These are phyloP conservation scores for Solanum dulcamara DNA, from an alignment of 257 asterid species.

Conservation along the genomic window DNA sequence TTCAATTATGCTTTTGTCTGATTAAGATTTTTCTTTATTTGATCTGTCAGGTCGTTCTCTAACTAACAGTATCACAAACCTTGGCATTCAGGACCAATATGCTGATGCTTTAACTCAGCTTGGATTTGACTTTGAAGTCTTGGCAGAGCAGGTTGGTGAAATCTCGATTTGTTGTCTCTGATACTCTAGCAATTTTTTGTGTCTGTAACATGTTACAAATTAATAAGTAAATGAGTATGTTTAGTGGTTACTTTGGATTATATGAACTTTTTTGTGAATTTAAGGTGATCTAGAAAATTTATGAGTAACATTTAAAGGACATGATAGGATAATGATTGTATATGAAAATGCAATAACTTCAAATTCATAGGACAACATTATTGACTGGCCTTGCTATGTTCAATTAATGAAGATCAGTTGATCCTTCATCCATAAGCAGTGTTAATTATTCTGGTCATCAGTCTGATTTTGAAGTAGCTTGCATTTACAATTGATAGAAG, in stretches of 20 bases:
- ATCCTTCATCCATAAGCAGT: neutral
- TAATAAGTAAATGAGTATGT: neutral
- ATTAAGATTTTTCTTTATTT: neutral
- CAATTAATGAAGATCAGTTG: neutral
- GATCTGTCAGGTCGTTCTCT: slow-evolving; percentile 33
- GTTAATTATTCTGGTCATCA: neutral
- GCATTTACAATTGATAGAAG: neutral
- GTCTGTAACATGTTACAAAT: neutral
- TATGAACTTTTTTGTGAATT: neutral
- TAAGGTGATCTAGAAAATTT: neutral
- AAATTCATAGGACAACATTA: neutral
- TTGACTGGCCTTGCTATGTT: neutral
- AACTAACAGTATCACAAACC: slow-evolving; percentile 42
- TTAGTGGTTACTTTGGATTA: neutral
- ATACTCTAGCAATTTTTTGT: neutral
- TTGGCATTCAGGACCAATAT: slow-evolving; percentile 38
- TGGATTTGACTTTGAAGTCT: slow-evolving; percentile 42
- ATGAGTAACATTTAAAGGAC: neutral
- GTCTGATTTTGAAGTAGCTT: neutral
- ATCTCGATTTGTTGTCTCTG: neutral
- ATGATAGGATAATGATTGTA: neutral
- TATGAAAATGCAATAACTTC: neutral
- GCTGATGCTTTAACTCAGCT: slow-evolving; percentile 37
- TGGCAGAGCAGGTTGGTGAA: slow-evolving; percentile 39
- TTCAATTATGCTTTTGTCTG: neutral